Conservation (phyloP, 345 rosid genomes). For the Eutrema japonicum region DNA sequence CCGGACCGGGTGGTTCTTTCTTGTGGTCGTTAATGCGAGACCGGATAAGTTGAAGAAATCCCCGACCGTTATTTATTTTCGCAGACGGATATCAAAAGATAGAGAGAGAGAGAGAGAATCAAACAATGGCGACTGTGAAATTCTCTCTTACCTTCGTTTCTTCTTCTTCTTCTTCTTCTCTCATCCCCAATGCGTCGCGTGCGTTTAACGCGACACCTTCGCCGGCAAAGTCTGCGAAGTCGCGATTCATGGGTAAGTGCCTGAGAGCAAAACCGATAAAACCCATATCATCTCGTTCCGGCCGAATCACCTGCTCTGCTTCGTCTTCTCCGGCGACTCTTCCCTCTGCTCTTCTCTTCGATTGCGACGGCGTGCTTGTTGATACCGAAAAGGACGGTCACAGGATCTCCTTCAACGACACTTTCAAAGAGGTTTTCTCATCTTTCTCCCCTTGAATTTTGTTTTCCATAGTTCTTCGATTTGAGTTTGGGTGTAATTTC, state of each 20-base stretch:
- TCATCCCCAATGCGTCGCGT: slow-evolving; percentile 27
- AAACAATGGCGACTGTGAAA: slow-evolving; percentile 47
- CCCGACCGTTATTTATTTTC: slow-evolving; percentile 39
- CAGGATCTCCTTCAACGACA: slow-evolving; percentile 90
- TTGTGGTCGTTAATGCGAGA: slow-evolving; percentile 38
- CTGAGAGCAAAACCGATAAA: slow-evolving; percentile 31
- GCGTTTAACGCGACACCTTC: slow-evolving; percentile 34
- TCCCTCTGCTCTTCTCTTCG: slow-evolving; percentile 84
- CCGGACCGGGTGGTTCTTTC: slow-evolving; percentile 18
- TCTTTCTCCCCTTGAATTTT: neutral
- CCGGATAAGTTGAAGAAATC: slow-evolving; percentile 40
- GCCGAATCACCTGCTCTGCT: slow-evolving; percentile 50
- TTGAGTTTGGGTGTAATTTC: neutral
- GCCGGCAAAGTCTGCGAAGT: slow-evolving; percentile 32
- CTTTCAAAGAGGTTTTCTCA: slow-evolving; percentile 69
- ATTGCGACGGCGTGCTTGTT: slow-evolving; percentile 96
- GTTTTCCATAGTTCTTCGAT: neutral
- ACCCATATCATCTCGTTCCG: slow-evolving; percentile 27
- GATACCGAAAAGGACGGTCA: slow-evolving; percentile 98
- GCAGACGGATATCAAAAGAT: neutral
- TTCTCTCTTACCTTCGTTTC: slow-evolving; percentile 49
- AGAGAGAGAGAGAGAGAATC: neutral
- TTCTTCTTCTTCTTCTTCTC: neutral
- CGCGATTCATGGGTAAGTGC: slow-evolving; percentile 29
- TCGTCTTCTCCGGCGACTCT: slow-evolving; percentile 57